These are phyloP conservation scores for Cytospora leucostoma DNA, from an alignment of 2,329 filamentous ascomycete species.

Conservation along the genomic window DNA sequence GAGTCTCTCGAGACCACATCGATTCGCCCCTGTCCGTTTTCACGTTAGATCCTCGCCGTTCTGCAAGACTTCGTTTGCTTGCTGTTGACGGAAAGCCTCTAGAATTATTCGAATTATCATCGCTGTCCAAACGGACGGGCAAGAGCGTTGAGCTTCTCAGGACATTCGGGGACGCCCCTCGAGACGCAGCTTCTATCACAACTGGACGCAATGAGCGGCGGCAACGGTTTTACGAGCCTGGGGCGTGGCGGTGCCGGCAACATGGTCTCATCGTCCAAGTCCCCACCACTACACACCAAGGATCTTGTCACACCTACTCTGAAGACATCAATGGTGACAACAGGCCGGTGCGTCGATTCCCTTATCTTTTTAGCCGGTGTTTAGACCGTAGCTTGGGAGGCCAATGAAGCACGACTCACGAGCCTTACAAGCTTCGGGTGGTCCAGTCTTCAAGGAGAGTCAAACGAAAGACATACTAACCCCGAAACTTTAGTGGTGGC, in stretches of 20 bases:
- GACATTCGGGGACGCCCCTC: neutral
- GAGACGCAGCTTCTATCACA: neutral
- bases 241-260: conserved; percentile 62
- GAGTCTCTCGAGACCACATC: neutral
- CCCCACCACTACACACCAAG: conserved; percentile 51
- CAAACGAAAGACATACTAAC: conserved; percentile 1
- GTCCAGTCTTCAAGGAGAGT: neutral
- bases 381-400: neutral
- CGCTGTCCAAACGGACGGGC: neutral
- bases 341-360: conserved; percentile 48
- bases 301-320: conserved; percentile 82
- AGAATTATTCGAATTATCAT: neutral
- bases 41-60: conserved; percentile 6
- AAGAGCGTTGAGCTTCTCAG: neutral
- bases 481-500: conserved; percentile 55
- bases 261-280: conserved; percentile 58
- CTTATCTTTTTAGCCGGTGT: neutral
- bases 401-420: no score
- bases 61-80: conserved; percentile 3
- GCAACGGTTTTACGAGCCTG: neutral
- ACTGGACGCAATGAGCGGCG: conserved; percentile 7
- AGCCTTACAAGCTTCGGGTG: no score
- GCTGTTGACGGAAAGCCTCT: neutral
- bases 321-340: conserved; percentile 83
- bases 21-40: conserved; percentile 10